phyloP scores from a whole-genome alignment of 2,329 filamentous ascomycete species.

The Pseudophaeomoniella oleicola region DNA sequence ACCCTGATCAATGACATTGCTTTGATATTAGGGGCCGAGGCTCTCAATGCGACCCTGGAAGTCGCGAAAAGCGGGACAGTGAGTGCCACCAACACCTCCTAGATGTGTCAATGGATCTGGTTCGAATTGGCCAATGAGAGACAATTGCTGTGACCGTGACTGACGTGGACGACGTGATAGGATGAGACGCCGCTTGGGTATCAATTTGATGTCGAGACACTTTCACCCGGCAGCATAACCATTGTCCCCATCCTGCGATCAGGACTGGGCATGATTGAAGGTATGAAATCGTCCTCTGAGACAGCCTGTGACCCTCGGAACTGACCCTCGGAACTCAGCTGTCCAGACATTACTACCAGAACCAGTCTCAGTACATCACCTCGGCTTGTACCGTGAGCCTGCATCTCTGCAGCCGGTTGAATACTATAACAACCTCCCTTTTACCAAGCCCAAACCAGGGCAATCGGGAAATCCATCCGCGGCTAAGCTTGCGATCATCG shows the following conservation, averaged over 20 bases:
- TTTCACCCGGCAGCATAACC: constrained; percentile 54
- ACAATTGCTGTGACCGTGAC: no score
- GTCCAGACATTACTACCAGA: constrained; percentile 68
- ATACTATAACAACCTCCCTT: constrained; percentile 94
- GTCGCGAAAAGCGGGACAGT: constrained; percentile 48
- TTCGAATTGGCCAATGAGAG: no score
- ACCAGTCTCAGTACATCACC: constrained; percentile 75
- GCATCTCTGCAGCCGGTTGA: constrained; percentile 78
- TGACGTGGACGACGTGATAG: no score
- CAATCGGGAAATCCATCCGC: constrained; percentile 22
- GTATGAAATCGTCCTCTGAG: no score
- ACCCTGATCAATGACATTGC: constrained; percentile 73
- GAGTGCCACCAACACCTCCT: no score
- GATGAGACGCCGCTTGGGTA: constrained; percentile 67
- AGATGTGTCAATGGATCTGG: no score
- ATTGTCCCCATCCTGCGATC: constrained; percentile 88
- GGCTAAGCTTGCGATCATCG: constrained; percentile 59
- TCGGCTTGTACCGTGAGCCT: constrained; percentile 87
- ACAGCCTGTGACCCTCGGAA: background rate
- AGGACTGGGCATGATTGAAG: constrained; percentile 81
- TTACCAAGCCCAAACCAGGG: constrained; percentile 24
- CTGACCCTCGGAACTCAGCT: constrained; percentile 30
- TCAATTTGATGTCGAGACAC: constrained; percentile 51
- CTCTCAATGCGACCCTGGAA: constrained; percentile 50
- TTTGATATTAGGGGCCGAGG: constrained; percentile 68